phyloP scores from a whole-genome alignment of 192 early-diverging fungal species.

The Diversispora eburnea region DNA sequence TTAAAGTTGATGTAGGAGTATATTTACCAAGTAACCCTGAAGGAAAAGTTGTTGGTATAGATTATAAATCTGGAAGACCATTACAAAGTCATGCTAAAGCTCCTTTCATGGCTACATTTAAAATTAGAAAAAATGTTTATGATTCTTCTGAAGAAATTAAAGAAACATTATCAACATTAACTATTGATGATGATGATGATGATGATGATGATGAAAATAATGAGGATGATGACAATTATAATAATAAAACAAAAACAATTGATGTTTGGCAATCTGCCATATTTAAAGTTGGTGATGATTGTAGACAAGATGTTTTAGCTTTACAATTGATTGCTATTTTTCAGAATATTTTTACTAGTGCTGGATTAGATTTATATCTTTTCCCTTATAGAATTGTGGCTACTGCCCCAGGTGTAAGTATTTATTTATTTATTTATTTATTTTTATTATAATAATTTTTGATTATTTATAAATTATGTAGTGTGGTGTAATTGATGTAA shows the following conservation, averaged over 20 bases:
- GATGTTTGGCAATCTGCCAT: conserved; percentile 83
- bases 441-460: conserved; percentile 17
- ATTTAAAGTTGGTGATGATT: conserved; percentile 99
- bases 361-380: conserved; percentile 91
- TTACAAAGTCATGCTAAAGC: conserved; percentile 98
- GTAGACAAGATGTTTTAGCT: conserved; percentile 97
- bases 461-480: conserved; percentile 15
- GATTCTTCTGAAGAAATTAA: conserved; percentile 56
- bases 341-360: conserved; percentile 89
- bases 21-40: conserved; percentile 98
- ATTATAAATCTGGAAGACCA: conserved; percentile 89
- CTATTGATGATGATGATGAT: conserved; percentile 32
- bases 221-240: conserved; percentile 35
- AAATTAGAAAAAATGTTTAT: conserved; percentile 60
- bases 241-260: conserved; percentile 39
- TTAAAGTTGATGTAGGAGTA: conserved; percentile 92
- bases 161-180: conserved; percentile 33
- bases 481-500: conserved; percentile 98
- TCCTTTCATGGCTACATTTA: conserved; percentile 98
- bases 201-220: conserved; percentile 29
- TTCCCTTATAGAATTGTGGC: conserved; percentile 98
- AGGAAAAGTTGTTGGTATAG: conserved; percentile 90
- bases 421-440: conserved; percentile 2
- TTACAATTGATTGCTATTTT: conserved; percentile 97
- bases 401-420: conserved; percentile 80